Evolutionary conservation across 179 eudicot species (phyloP).

Genomic region (Monotropa hypopitys): DNA sequence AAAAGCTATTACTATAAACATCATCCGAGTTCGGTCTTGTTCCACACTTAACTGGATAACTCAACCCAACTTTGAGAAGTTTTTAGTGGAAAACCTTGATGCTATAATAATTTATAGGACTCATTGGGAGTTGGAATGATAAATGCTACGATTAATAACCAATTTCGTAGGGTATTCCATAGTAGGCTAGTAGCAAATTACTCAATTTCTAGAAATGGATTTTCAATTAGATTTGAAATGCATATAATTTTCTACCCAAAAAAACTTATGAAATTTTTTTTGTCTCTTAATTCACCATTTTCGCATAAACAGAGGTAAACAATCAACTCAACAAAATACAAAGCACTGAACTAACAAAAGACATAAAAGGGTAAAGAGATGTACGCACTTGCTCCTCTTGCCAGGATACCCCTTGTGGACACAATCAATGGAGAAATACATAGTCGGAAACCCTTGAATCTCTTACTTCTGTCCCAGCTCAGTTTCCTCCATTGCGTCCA

Average conservation of each 20-base stretch:
- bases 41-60: too few relatives aligned
- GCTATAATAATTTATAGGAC: too few relatives aligned
- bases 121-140: too few relatives aligned
- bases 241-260: neutral
- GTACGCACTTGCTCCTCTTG: slow-evolving; percentile 54
- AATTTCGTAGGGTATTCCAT: neutral
- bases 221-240: neutral
- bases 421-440: slow-evolving; percentile 71
- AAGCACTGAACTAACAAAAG: neutral
- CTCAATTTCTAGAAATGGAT: neutral
- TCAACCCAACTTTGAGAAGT: too few relatives aligned
- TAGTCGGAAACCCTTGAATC: slow-evolving; percentile 81
- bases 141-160: too few relatives aligned
- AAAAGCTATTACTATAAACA: too few relatives aligned
- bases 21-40: too few relatives aligned
- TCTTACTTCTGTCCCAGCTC: slow-evolving; percentile 54
- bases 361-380: neutral
- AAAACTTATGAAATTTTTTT: neutral
- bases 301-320: neutral
- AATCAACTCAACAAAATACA: neutral
- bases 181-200: neutral
- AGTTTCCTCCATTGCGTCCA: slow-evolving; percentile 67
- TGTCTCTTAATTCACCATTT: neutral
- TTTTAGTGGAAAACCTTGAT: too few relatives aligned
- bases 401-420: slow-evolving; percentile 54